Conservation (phyloP, 805 yeast genomes). For the Saccharomycopsis capsularis region DNA sequence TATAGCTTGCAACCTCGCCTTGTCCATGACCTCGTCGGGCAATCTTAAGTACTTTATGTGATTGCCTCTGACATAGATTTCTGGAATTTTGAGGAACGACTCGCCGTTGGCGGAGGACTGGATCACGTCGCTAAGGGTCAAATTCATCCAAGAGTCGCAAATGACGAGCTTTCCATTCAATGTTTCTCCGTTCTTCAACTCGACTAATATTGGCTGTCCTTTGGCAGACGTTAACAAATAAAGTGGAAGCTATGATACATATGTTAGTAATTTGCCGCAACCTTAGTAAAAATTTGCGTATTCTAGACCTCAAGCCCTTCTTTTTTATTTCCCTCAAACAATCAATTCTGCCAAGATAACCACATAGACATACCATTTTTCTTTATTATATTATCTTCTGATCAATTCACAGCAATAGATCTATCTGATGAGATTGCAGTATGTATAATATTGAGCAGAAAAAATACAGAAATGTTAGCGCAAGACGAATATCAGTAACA, state of each 20-base stretch:
- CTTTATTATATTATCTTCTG: too few relatives aligned
- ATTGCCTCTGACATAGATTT: slow-evolving; percentile 77
- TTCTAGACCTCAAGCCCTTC: too few relatives aligned
- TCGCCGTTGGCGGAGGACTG: slow-evolving; percentile 60
- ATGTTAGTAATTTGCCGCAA: not conserved
- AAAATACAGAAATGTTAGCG: too few relatives aligned
- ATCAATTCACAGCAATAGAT: too few relatives aligned
- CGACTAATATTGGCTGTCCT: slow-evolving; percentile 80
- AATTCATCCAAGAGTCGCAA: slow-evolving; percentile 95
- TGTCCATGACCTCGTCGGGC: slow-evolving; percentile 70
- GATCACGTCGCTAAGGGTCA: slow-evolving; percentile 71
- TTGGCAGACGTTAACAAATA: slow-evolving; percentile 86
- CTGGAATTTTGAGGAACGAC: slow-evolving; percentile 55
- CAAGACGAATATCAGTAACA: too few relatives aligned
- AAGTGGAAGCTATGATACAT: slow-evolving; percentile 63
- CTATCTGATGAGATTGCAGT: too few relatives aligned
- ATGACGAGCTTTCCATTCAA: slow-evolving; percentile 76
- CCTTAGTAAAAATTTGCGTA: too few relatives aligned
- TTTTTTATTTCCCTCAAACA: too few relatives aligned
- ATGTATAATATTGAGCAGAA: too few relatives aligned
- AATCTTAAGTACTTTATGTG: slow-evolving; percentile 73
- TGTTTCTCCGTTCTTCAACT: slow-evolving; percentile 86
- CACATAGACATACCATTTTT: too few relatives aligned
- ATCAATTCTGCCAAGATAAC: too few relatives aligned
- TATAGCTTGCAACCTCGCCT: slow-evolving; percentile 59